Evolutionary conservation across 2,329 filamentous ascomycete genomes (phyloP).

Genomic region (Claviceps arundinis): DNA sequence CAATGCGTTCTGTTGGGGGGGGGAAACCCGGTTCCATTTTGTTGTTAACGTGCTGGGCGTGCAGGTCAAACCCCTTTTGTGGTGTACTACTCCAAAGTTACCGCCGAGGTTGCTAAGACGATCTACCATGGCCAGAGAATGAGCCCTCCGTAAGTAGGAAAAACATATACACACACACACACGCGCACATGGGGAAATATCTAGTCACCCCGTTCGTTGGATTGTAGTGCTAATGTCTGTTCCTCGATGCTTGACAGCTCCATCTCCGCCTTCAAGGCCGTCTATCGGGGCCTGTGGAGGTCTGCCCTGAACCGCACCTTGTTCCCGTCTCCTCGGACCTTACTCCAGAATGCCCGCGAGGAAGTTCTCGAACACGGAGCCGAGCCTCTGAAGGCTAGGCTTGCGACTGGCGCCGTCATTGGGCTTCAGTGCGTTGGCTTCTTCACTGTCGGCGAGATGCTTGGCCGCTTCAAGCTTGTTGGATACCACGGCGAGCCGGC

Average conservation of each 20-base stretch:
- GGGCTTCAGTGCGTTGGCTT: slow-evolving; percentile 83
- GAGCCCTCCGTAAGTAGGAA: slow-evolving; percentile 76
- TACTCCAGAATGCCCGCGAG: slow-evolving; percentile 49
- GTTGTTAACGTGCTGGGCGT: not conserved
- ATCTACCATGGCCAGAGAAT: slow-evolving; percentile 83
- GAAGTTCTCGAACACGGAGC: not conserved
- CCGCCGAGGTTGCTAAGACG: slow-evolving; percentile 74
- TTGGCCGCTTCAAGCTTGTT: slow-evolving; percentile 87
- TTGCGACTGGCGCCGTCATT: slow-evolving; percentile 63
- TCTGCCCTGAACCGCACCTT: slow-evolving; percentile 51
- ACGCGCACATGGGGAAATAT: not conserved
- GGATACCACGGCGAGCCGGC: slow-evolving; percentile 69
- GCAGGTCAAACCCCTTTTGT: slow-evolving; percentile 74
- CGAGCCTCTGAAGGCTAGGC: slow-evolving; percentile 49
- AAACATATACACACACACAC: too few relatives aligned
- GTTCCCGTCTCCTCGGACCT: slow-evolving; percentile 42
- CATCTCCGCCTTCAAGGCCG: slow-evolving; percentile 69
- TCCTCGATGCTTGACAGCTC: slow-evolving; percentile 36
- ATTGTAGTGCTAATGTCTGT: too few relatives aligned
- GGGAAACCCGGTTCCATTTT: too few relatives aligned
- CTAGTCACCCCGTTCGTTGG: not conserved
- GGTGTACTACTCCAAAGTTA: slow-evolving; percentile 85
- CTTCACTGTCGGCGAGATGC: slow-evolving; percentile 95
- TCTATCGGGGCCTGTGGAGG: slow-evolving; percentile 65
- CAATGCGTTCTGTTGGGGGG: too few relatives aligned